phyloP scores from a whole-genome alignment of 192 early-diverging fungal genomes.

The Thamnidium elegans region DNA sequence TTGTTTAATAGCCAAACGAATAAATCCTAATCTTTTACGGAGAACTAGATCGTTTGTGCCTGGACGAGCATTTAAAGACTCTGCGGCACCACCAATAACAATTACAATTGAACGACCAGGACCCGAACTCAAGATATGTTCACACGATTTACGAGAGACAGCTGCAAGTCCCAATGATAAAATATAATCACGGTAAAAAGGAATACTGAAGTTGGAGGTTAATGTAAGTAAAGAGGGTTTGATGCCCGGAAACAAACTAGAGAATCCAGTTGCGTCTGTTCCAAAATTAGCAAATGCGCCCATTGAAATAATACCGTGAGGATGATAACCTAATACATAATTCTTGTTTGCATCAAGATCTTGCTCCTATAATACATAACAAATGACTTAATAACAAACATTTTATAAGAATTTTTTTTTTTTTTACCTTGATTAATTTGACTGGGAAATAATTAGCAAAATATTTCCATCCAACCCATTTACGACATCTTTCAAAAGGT shows the following conservation, averaged over 20 bases:
- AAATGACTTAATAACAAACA: background rate
- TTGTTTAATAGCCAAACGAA: conserved; percentile 81
- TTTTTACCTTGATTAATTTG: conserved; percentile 62
- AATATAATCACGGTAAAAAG: conserved; percentile 82
- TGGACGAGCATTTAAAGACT: conserved; percentile 70
- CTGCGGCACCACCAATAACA: conserved; percentile 90
- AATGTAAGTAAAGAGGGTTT: conserved; percentile 78
- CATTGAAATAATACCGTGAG: conserved; percentile 85
- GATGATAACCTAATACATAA: conserved; percentile 93
- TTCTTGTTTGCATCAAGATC: conserved; percentile 80
- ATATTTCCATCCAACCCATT: conserved; percentile 68
- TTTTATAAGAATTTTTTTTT: too few species aligned
- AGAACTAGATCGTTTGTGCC: conserved; percentile 67
- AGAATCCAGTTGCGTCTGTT: conserved; percentile 77
- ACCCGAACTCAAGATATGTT: conserved; percentile 69
- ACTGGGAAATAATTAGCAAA: conserved; percentile 82
- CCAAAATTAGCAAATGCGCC: conserved; percentile 81
- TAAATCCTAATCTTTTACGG: conserved; percentile 83
- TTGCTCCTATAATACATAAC: conserved; percentile 57
- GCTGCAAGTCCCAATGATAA: conserved; percentile 76
- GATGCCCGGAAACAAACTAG: conserved; percentile 76
- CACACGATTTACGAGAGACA: conserved; percentile 73
- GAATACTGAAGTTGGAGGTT: conserved; percentile 76
- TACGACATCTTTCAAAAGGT: conserved; percentile 45
- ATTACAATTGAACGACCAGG: conserved; percentile 72